phyloP scores from a whole-genome alignment of 2,329 filamentous ascomycete genomes.

The Fusarium pseudoanthophilum region DNA sequence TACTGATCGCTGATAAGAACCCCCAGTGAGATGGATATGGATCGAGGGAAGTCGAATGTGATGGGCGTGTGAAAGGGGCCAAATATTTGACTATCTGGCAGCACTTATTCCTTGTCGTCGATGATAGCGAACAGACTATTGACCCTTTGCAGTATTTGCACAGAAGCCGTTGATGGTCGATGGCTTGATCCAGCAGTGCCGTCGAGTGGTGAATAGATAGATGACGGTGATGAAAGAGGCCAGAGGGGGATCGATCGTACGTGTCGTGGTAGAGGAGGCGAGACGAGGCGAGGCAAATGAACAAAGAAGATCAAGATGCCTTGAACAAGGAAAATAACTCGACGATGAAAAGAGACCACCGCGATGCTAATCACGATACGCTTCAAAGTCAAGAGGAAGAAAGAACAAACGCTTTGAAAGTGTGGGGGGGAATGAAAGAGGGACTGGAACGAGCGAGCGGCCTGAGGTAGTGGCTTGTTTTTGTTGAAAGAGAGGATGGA shows the following conservation, averaged over 20 bases:
- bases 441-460: slow-evolving; percentile 55
- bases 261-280: slow-evolving; percentile 12
- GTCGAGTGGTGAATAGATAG: slow-evolving; percentile 18
- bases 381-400: slow-evolving; percentile 19
- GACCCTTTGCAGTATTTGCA: not conserved
- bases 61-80: not conserved
- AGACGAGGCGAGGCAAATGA: not conserved
- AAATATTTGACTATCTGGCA: not conserved
- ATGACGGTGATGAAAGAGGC: not conserved
- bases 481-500: slow-evolving; percentile 54
- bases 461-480: slow-evolving; percentile 53
- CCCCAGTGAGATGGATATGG: not conserved
- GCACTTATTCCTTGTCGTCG: not conserved
- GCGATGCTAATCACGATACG: slow-evolving; percentile 21
- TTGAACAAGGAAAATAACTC: slow-evolving; percentile 16
- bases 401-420: slow-evolving; percentile 43
- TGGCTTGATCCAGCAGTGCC: slow-evolving; percentile 14
- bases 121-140: not conserved
- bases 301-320: not conserved
- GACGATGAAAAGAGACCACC: slow-evolving; percentile 31
- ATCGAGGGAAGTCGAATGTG: not conserved
- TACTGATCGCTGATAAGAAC: not conserved
- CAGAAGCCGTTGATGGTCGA: not conserved
- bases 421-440: slow-evolving; percentile 50
- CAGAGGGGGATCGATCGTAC: slow-evolving; percentile 3